Evolutionary conservation across 2,329 filamentous ascomycete genomes (phyloP).

Genomic region (Trichoderma cornu-damae): DNA sequence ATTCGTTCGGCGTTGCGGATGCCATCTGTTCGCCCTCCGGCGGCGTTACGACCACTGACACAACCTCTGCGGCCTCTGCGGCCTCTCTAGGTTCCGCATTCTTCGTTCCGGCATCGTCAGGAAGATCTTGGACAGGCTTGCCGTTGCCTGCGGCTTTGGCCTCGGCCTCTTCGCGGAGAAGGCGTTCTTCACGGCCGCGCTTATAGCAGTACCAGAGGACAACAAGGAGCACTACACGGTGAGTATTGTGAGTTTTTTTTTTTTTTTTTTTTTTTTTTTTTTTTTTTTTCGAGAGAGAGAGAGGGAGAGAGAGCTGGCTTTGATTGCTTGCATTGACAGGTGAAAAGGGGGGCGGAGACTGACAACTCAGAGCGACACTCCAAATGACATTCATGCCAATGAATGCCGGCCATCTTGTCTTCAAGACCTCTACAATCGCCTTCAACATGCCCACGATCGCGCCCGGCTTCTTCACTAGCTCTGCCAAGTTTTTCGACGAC

Average conservation of each 20-base stretch:
- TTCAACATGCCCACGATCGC: slow-evolving; percentile 77
- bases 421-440: slow-evolving; percentile 85
- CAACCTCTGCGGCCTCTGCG: background rate
- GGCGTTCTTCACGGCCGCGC: slow-evolving; percentile 77
- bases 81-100: background rate
- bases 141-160: slow-evolving; percentile 28
- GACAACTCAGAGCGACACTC: slow-evolving; percentile 82
- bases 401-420: slow-evolving; percentile 82
- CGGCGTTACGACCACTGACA: slow-evolving; percentile 3
- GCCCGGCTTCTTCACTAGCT: slow-evolving; percentile 80
- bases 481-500: slow-evolving; percentile 66
- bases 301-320: background rate
- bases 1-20: too few relatives aligned
- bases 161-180: slow-evolving; percentile 54
- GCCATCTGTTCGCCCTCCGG: background rate
- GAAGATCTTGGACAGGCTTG: slow-evolving; percentile 45
- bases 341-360: slow-evolving; percentile 32
- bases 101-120: slow-evolving; percentile 39
- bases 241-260: too few relatives aligned
- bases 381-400: slow-evolving; percentile 88
- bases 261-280: too few relatives aligned
- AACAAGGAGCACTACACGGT: slow-evolving; percentile 68
- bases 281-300: background rate
- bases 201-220: slow-evolving; percentile 99
- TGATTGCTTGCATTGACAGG: too few relatives aligned